Percentiles rank a stretch among this genome's conserved stretches.
Evolutionary conservation across 805 yeast genomes (phyloP).

Genomic region (Teunomyces atbi): DNA sequence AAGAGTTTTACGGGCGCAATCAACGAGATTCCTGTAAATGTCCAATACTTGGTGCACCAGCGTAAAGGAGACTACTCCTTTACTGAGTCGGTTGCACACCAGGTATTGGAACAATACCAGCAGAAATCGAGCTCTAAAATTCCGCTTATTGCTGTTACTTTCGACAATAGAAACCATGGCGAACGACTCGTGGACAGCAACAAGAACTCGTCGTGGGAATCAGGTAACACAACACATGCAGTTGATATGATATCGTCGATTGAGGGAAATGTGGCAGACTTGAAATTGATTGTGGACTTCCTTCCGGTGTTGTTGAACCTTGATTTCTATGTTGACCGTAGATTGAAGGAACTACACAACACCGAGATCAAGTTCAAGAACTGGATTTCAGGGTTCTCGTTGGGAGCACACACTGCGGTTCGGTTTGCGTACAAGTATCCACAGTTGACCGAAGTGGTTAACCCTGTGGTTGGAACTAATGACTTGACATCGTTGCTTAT

Average conservation of each 20-base stretch:
- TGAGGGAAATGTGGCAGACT: slow-evolving; percentile 48
- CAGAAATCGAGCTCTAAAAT: slow-evolving; percentile 12
- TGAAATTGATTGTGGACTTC: slow-evolving; percentile 42
- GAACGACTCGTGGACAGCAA: slow-evolving; percentile 34
- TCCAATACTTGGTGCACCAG: slow-evolving; percentile 48
- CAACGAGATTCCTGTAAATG: slow-evolving; percentile 32
- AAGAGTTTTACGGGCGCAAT: slow-evolving; percentile 11
- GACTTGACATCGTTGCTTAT: slow-evolving; percentile 45
- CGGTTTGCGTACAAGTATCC: slow-evolving; percentile 41
- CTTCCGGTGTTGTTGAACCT: slow-evolving; percentile 41
- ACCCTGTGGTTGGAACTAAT: slow-evolving; percentile 53
- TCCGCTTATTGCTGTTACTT: slow-evolving; percentile 47
- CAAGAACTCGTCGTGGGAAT: slow-evolving; percentile 44
- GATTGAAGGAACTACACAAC: slow-evolving; percentile 13
- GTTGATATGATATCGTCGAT: slow-evolving; percentile 48
- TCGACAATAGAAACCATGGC: slow-evolving; percentile 60
- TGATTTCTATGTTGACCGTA: slow-evolving; percentile 22
- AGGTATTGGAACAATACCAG: slow-evolving; percentile 28
- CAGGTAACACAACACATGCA: slow-evolving; percentile 51
- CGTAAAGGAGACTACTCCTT: slow-evolving; percentile 38
- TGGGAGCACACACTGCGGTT: slow-evolving; percentile 60
- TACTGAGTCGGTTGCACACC: slow-evolving; percentile 41
- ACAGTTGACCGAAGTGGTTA: slow-evolving; percentile 35
- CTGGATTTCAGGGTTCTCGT: slow-evolving; percentile 49
- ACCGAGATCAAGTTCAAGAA: slow-evolving; percentile 29